phyloP scores from a whole-genome alignment of 2,329 filamentous ascomycete species.

The Penicillium sp. region DNA sequence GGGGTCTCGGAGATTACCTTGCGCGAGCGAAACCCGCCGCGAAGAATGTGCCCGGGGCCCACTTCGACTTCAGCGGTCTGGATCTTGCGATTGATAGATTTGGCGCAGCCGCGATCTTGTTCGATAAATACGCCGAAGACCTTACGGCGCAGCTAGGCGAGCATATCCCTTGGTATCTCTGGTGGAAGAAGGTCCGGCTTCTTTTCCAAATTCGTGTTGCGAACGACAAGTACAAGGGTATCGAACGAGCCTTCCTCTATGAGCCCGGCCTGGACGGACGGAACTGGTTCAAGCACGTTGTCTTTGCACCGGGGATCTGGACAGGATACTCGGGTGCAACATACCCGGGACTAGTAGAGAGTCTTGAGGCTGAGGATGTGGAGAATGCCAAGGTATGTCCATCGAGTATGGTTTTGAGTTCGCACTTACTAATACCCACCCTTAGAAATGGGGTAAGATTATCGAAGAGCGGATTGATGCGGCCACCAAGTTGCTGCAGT shows the following conservation, averaged over 20 bases:
- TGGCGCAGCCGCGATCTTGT: slow-evolving; percentile 46
- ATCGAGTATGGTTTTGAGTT: not conserved
- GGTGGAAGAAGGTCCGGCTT: slow-evolving; percentile 65
- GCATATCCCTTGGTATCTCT: slow-evolving; percentile 74
- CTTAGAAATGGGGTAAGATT: slow-evolving; percentile 42
- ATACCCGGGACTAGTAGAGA: slow-evolving; percentile 64
- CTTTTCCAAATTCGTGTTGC: slow-evolving; percentile 62
- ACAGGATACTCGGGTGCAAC: slow-evolving; percentile 80
- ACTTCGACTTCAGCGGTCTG: slow-evolving; percentile 47
- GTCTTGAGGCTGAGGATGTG: slow-evolving; percentile 52
- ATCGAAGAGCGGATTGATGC: slow-evolving; percentile 37
- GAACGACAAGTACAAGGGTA: slow-evolving; percentile 78
- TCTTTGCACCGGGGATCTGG: slow-evolving; percentile 89
- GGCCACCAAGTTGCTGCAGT: slow-evolving; percentile 32
- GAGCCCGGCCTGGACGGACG: slow-evolving; percentile 72
- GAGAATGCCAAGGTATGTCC: slow-evolving; percentile 52
- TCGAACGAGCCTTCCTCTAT: slow-evolving; percentile 80
- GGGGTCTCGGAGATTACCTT: slow-evolving; percentile 50
- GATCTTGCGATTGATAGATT: slow-evolving; percentile 51
- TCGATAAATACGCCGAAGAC: slow-evolving; percentile 52
- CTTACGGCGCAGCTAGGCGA: slow-evolving; percentile 51
- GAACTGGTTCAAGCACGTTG: slow-evolving; percentile 90
- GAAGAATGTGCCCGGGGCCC: slow-evolving; percentile 21
- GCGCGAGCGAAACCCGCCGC: slow-evolving; percentile 29
- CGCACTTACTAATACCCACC: slow-evolving; percentile 7